A percentile compares a stretch with the other conserved stretches of the same genome.
phyloP scores from a whole-genome alignment of 306 rosid genomes.

The Glycine soja region DNA sequence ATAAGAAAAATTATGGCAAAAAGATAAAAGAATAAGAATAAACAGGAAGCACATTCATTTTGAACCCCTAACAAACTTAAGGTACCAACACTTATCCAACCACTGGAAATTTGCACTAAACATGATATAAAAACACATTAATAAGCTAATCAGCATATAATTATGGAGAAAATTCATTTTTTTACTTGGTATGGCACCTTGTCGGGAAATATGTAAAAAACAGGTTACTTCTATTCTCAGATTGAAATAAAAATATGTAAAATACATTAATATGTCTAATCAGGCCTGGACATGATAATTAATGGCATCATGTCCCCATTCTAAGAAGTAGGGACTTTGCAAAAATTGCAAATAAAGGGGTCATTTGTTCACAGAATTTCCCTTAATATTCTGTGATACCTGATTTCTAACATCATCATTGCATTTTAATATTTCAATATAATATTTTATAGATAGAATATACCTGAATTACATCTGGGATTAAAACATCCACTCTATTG shows the following conservation, averaged over 20 bases:
- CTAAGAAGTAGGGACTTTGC: neutral
- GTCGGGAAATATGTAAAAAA: conserved; percentile 33
- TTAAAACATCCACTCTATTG: conserved; percentile 79
- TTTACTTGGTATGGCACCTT: conserved; percentile 1
- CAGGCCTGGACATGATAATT: conserved; percentile 16
- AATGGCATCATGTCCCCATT: conserved; percentile 22
- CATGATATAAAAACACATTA: conserved; percentile 19
- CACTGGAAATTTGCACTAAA: conserved; percentile 11
- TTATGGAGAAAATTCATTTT: neutral
- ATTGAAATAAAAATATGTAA: conserved; percentile 23
- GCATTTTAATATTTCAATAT: conserved; percentile 30
- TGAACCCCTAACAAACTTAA: neutral
- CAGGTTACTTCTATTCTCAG: neutral
- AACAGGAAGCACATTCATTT: conserved; percentile 23
- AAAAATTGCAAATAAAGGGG: neutral
- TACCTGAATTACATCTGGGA: conserved; percentile 97
- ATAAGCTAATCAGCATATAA: conserved; percentile 13
- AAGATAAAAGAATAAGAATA: neutral
- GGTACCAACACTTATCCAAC: conserved; percentile 33
- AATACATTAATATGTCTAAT: conserved; percentile 28
- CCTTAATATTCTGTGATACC: conserved; percentile 21
- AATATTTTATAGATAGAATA: conserved; percentile 11
- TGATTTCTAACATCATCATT: conserved; percentile 25
- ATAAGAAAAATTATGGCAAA: conserved; percentile 40
- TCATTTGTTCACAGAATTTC: conserved; percentile 37